Evolutionary conservation across 345 rosid species (phyloP), one percentile per base, ranked within the genome.

Genomic region (Rhodomyrtus tomentosa): DNA sequence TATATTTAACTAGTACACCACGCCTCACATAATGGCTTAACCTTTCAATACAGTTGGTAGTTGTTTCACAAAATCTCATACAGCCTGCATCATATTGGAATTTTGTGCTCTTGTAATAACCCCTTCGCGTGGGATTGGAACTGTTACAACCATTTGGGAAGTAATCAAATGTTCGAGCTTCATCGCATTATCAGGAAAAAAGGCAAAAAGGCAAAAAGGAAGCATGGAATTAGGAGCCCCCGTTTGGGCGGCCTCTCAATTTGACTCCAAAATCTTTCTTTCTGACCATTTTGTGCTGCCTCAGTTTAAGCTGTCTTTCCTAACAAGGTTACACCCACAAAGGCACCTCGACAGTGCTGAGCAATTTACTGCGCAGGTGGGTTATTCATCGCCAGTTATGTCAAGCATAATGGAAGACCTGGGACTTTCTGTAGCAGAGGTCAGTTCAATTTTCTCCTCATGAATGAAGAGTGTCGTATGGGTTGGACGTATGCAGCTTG

Each of bases 361-460:
- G 45, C 76, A 68, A 68, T 68, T 56, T 32, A 32, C 76, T 32
- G 76, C 48, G 50, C 83, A 91, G 93, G 54, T 9, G 22, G 92
- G 92, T 55, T 92, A 88, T 83, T 87, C 92, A 48, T 89, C 93
- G 24, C 88, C 88, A 80, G 88, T 87, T 73, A 89, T 90, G 82
- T 81, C 85, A 27, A 92, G 88, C 82, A 89, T 92, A 55, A 82
- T 58, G 85, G 76, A 85, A 53, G 93, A 91, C 27, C 73, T 92
- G 5, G 88, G 82, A 25, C 92, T 91, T 80, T 88, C 92, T 81
- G 54, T 82, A 3, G 88, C 90, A 1, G 68, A 12, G 42, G 91
- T 89, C 50, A 85, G 90, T 80, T 80, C 27, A 10, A 52, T 48
- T 56, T 83, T 22, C 24, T 32, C 42, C 76, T 62, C 76, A 18